Evolutionary conservation across 2,329 filamentous ascomycete genomes (phyloP), one percentile per base, ranked within the genome.

Genomic region (Neonectria magnoliae): DNA sequence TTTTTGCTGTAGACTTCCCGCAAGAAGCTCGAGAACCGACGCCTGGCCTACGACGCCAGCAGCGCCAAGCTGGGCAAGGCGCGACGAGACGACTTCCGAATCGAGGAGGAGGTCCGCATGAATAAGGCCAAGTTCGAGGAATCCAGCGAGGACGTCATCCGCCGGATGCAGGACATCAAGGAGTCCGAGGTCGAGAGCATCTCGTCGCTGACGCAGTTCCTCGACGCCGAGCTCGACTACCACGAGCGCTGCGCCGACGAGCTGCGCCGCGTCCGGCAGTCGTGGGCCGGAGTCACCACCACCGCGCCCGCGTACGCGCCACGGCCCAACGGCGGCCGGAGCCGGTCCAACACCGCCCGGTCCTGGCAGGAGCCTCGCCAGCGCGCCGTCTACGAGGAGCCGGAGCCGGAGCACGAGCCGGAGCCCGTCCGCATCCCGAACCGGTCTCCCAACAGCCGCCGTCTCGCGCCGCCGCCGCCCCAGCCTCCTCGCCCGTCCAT

Each of bases 71-170:
- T 97, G 88, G 91, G 97, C 75, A 98, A 97, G 80, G 90, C 91
- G 25, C 97, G 97, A 83, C 93, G 91, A 74, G 95, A 98, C 75
- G 95, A 98, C 77, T 97, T 96, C 82, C 87, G 93, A 67, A 86
- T 96, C 60, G 96, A 98, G 79, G 95, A 98, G 77, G 95, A 98
- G 79, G 87, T 97, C 58, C 91, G 95, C 60, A 87, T 90, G 29
- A 93, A 96, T 78, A 97, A 97, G 79, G 92, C 93, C 73, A 98
- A 98, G 81, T 98, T 97, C 76, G 96, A 98, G 76, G 96, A 98
- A 82, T 91, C 93, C 16, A 96, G 88, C 76, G 95, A 98, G 76
- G 95, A 98, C 74, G 94, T 98, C 59, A 87, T 91, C 72, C 89
- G 95, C 64, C 88, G 95, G 60, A 98, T 98, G 96, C 89, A 97